Conservation (phyloP, 345 rosid species). For the Salix purpurea region DNA sequence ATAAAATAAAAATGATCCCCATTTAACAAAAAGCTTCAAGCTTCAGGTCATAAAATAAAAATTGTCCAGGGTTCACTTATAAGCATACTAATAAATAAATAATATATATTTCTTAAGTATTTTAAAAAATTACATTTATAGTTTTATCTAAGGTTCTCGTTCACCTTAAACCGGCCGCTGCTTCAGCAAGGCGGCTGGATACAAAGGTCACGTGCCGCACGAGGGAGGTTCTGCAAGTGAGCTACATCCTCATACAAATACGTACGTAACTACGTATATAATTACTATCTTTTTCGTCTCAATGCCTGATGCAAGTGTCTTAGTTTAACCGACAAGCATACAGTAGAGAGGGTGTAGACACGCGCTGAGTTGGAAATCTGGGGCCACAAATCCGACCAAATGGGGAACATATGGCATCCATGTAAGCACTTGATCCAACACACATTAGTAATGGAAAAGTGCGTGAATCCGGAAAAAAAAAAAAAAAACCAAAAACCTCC, state of each 20-base stretch:
- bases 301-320: not conserved
- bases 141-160: no score
- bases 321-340: constrained; percentile 12
- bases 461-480: not conserved
- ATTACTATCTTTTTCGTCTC: not conserved
- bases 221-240: not conserved
- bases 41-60: no score
- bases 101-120: no score
- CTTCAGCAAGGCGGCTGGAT: constrained; percentile 5
- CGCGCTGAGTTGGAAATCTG: constrained; percentile 28
- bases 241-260: not conserved
- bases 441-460: constrained; percentile 9
- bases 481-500: not conserved
- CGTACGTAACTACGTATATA: not conserved
- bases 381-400: constrained; percentile 26
- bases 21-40: no score
- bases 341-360: constrained; percentile 19
- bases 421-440: constrained; percentile 27
- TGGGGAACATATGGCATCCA: constrained; percentile 13
- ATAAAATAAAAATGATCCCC: no score
- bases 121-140: no score
- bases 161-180: no score
- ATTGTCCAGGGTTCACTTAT: no score
- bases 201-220: constrained; percentile 3
- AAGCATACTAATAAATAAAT: no score